phyloP scores from a whole-genome alignment of 2,329 filamentous ascomycete genomes.

The Aspergillus felis region DNA sequence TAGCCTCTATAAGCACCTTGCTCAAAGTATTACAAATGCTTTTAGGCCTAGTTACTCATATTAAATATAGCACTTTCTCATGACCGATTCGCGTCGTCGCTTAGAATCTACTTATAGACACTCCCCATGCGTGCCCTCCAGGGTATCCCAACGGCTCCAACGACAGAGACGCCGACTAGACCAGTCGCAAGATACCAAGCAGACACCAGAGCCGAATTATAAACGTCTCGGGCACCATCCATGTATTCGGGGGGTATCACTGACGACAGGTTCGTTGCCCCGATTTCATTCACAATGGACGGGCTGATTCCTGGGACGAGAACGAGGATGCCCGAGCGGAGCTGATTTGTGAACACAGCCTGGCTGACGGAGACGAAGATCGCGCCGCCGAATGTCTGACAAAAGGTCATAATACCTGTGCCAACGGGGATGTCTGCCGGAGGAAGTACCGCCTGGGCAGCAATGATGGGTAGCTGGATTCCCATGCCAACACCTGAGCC shows the following conservation, averaged over 20 bases:
- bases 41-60: no score
- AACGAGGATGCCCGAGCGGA: not conserved
- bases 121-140: no score
- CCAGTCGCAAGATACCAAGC: slow-evolving; percentile 2
- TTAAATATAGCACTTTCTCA: no score
- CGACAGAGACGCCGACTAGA: not conserved
- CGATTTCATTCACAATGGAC: no score
- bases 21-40: no score
- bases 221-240: not conserved
- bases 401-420: slow-evolving; percentile 24
- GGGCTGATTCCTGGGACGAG: no score
- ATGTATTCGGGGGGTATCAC: not conserved
- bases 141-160: slow-evolving; percentile 1
- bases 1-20: no score
- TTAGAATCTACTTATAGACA: no score
- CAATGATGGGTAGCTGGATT: slow-evolving; percentile 25
- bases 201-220: not conserved
- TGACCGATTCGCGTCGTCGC: no score
- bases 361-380: slow-evolving; percentile 30
- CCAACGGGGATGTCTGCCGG: slow-evolving; percentile 24
- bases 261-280: not conserved
- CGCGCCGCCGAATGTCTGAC: slow-evolving; percentile 27
- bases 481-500: slow-evolving; percentile 25
- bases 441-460: slow-evolving; percentile 25
- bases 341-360: slow-evolving; percentile 25